Conservation (phyloP, 2,329 filamentous ascomycete species). For the Trichoderma polysporum region DNA sequence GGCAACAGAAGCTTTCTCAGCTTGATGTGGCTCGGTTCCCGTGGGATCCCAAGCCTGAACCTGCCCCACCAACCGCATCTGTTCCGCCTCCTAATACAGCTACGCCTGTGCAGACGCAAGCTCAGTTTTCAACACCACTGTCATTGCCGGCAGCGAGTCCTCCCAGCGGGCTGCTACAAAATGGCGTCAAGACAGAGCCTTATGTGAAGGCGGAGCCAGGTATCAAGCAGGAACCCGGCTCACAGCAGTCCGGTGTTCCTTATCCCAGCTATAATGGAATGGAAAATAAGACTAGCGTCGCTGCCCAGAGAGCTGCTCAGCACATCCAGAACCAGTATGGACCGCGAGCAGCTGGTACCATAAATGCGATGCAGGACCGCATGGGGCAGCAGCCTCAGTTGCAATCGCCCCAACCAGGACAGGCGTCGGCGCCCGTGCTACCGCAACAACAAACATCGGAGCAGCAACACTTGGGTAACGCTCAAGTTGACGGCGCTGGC, state of each 20-base stretch:
- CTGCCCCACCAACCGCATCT: conserved; percentile 41
- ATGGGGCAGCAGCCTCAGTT: conserved; percentile 35
- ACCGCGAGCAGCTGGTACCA: conserved; percentile 62
- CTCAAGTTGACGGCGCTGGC: conserved; percentile 71
- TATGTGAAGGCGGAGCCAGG: conserved; percentile 50
- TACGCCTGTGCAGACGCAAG: conserved; percentile 31
- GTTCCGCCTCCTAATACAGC: conserved; percentile 28
- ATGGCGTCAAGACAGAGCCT: conserved; percentile 47
- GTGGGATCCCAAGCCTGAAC: conserved; percentile 86
- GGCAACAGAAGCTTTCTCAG: conserved; percentile 87
- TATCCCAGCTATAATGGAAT: conserved; percentile 37
- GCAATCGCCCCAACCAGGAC: conserved; percentile 31
- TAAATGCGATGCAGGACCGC: conserved; percentile 59
- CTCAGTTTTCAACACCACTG: conserved; percentile 35
- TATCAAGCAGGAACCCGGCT: conserved; percentile 46
- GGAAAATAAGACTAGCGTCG: conserved; percentile 41
- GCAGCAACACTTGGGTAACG: conserved; percentile 39
- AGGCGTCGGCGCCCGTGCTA: conserved; percentile 26
- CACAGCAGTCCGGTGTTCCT: conserved; percentile 33
- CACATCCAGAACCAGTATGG: conserved; percentile 62
- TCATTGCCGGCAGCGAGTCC: conserved; percentile 33
- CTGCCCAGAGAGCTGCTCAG: conserved; percentile 55
- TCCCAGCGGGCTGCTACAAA: conserved; percentile 33
- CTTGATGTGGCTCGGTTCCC: conserved; percentile 86
- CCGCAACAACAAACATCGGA: conserved; percentile 32